A percentile compares a stretch with the other conserved stretches of the same genome.
Evolutionary conservation across 2,329 filamentous ascomycete genomes (phyloP).

Genomic region (Fusarium continuum): DNA sequence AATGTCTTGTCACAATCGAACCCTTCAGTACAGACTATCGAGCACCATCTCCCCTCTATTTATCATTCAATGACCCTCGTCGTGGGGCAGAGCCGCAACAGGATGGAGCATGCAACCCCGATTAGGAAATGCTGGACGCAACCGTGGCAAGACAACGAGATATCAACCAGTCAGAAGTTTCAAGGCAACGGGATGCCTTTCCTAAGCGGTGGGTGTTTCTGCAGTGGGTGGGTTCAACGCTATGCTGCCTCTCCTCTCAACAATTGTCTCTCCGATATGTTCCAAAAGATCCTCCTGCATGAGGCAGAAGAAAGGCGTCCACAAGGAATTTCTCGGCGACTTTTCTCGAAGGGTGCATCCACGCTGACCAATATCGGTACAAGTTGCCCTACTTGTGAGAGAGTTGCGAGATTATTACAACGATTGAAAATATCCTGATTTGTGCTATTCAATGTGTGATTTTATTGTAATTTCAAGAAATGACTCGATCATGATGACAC

Average conservation of each 20-base stretch:
- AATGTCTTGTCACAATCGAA: no score
- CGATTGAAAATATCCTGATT: neutral
- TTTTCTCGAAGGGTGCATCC: neutral
- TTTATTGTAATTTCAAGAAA: neutral
- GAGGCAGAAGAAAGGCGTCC: neutral
- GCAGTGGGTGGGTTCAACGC: no score
- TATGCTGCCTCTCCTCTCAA: no score
- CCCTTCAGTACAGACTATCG: neutral
- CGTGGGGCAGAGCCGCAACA: neutral
- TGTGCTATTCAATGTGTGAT: no score
- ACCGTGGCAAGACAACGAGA: no score
- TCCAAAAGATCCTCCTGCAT: no score
- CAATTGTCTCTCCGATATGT: no score
- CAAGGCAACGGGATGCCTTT: neutral
- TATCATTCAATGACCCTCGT: no score
- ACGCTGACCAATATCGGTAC: neutral
- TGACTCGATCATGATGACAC: neutral
- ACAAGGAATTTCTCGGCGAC: neutral
- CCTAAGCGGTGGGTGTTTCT: neutral
- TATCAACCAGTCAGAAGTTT: no score
- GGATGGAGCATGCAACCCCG: neutral
- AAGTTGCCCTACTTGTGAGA: neutral
- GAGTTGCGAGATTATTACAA: neutral
- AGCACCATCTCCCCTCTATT: neutral
- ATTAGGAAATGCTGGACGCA: no score